These are phyloP conservation scores for Colletotrichum australisinense DNA, from an alignment of 2,329 filamentous ascomycete species.

Conservation along the genomic window DNA sequence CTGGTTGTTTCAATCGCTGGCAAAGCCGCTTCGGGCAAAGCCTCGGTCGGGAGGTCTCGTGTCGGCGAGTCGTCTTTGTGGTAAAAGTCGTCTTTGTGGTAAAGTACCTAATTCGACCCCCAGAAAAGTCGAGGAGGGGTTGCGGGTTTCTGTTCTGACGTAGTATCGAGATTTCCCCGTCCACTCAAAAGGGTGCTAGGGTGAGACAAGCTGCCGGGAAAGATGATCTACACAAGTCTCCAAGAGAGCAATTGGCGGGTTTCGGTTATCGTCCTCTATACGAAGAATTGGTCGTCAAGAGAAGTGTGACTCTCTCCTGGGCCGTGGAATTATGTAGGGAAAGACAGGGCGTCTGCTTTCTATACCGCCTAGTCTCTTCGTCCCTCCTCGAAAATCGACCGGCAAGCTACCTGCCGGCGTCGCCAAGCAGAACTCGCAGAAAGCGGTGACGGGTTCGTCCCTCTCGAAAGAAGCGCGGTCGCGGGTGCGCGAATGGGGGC, in stretches of 20 bases:
- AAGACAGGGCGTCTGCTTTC: neutral
- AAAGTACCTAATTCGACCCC: neutral
- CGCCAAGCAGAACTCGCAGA: neutral
- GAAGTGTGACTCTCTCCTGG: neutral
- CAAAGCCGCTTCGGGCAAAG: neutral
- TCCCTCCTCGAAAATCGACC: neutral
- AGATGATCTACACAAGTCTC: neutral
- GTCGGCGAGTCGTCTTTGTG: neutral
- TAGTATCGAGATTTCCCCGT: conserved; percentile 15
- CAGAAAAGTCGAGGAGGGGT: conserved; percentile 24
- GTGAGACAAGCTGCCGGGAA: conserved; percentile 16
- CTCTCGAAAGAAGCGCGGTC: neutral
- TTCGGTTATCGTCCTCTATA: neutral
- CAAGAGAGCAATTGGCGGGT: neutral
- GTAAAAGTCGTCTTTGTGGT: conserved; percentile 2
- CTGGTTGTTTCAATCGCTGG: too few relatives aligned
- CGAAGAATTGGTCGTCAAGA: neutral
- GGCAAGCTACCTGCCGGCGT: neutral
- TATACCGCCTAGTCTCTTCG: neutral
- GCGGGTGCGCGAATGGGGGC: conserved; percentile 4
- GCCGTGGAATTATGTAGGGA: neutral
- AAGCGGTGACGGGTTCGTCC: conserved; percentile 17
- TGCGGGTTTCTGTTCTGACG: conserved; percentile 23
- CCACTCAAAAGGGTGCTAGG: conserved; percentile 9
- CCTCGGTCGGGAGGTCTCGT: too few relatives aligned